Percentiles rank a stretch among this genome's conserved stretches.
Evolutionary conservation across 1,139 yeast genomes (phyloP).

Genomic region (Starmera stellimalicola): DNA sequence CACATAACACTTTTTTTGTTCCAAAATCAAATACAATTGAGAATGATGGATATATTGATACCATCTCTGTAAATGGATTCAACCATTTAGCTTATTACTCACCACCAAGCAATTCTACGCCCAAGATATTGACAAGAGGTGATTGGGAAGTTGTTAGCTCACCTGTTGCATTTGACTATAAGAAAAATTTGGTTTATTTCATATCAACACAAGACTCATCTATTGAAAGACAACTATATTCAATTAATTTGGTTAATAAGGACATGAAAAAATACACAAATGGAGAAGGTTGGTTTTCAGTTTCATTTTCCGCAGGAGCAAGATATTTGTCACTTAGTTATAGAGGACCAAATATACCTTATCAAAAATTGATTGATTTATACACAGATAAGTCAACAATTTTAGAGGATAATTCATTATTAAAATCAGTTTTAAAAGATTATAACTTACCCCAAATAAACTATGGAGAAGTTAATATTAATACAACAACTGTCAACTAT

Average conservation of each 20-base stretch:
- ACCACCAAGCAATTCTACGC: constrained; percentile 38
- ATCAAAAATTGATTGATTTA: constrained; percentile 54
- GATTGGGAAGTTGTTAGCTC: constrained; percentile 65
- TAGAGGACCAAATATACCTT: constrained; percentile 60
- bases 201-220: constrained; percentile 54
- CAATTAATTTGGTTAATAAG: constrained; percentile 34
- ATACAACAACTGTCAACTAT: constrained; percentile 35
- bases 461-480: constrained; percentile 41
- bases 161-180: constrained; percentile 50
- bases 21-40: constrained; percentile 47
- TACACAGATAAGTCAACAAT: constrained; percentile 12
- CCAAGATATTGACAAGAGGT: constrained; percentile 47
- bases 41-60: constrained; percentile 65
- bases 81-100: constrained; percentile 70
- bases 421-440: constrained; percentile 28
- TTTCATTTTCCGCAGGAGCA: constrained; percentile 61
- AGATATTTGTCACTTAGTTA: constrained; percentile 51
- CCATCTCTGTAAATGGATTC: constrained; percentile 51
- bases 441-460: constrained; percentile 40
- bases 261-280: constrained; percentile 41
- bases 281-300: constrained; percentile 57
- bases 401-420: constrained; percentile 40
- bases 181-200: constrained; percentile 53
- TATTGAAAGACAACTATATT: constrained; percentile 52
- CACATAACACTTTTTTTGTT: constrained; percentile 59